Evolutionary conservation across 2,329 filamentous ascomycete genomes (phyloP).

Genomic region (Pleoardoris graminearum): DNA sequence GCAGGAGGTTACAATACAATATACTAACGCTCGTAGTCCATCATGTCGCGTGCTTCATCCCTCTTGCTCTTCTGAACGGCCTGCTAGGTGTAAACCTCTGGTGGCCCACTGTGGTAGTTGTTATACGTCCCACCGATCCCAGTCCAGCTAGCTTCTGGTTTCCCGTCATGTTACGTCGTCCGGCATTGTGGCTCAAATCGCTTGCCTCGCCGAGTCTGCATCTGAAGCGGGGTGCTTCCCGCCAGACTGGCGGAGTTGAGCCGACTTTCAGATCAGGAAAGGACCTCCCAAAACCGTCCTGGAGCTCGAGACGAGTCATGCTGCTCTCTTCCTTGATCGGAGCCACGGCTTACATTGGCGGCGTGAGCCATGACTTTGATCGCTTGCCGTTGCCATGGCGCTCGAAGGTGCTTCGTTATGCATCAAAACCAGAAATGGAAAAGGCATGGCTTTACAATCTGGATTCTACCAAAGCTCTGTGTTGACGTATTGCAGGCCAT

Average conservation of each 20-base stretch:
- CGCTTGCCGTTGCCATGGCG: constrained; percentile 33
- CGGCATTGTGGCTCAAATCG: constrained; percentile 32
- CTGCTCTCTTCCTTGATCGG: constrained; percentile 56
- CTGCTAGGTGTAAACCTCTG: constrained; percentile 14
- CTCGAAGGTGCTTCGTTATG: constrained; percentile 50
- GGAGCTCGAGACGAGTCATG: constrained; percentile 54
- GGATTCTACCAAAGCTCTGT: neutral
- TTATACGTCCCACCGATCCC: constrained; percentile 19
- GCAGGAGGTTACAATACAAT: too few relatives aligned
- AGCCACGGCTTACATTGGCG: constrained; percentile 57
- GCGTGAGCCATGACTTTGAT: constrained; percentile 48
- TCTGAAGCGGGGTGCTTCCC: constrained; percentile 32
- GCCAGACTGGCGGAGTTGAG: constrained; percentile 32
- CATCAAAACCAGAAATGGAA: constrained; percentile 56
- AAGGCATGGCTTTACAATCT: constrained; percentile 40
- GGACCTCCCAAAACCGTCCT: constrained; percentile 42
- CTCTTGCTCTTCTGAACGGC: constrained; percentile 22
- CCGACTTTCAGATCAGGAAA: constrained; percentile 23
- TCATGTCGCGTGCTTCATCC: constrained; percentile 22
- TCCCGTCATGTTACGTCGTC: constrained; percentile 40
- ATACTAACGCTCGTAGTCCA: constrained; percentile 21
- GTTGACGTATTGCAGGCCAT: constrained; percentile 54
- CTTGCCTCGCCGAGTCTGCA: constrained; percentile 30
- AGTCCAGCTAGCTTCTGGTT: constrained; percentile 14
- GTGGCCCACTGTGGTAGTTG: constrained; percentile 29